Evolutionary conservation across 2,329 filamentous ascomycete species (phyloP).

Genomic region (Calcarisporium arbuscula): DNA sequence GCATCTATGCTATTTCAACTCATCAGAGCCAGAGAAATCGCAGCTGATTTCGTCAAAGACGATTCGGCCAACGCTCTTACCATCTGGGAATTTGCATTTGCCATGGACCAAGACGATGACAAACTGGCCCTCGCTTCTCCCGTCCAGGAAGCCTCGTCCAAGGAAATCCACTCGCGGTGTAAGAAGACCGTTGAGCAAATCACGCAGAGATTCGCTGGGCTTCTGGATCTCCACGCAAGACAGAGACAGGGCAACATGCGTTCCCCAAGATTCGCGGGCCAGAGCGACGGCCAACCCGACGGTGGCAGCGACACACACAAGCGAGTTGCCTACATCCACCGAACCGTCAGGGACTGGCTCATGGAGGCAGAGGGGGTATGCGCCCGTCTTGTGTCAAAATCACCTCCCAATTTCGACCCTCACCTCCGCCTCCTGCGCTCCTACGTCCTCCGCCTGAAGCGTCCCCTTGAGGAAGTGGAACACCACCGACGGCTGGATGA

Average conservation of each 20-base stretch:
- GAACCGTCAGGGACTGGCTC: conserved; percentile 28
- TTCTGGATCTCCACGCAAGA: conserved; percentile 18
- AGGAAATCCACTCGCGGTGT: conserved; percentile 14
- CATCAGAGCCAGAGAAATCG: conserved; percentile 22
- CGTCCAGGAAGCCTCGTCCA: conserved; percentile 15
- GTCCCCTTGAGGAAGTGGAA: conserved; percentile 25
- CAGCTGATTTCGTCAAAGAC: conserved; percentile 25
- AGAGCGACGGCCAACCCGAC: conserved; percentile 7
- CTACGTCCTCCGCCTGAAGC: conserved; percentile 25
- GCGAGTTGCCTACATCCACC: conserved; percentile 26
- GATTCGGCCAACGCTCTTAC: conserved; percentile 23
- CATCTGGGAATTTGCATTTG: conserved; percentile 27
- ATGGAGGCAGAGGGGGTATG: conserved; percentile 17
- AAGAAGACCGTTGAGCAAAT: conserved; percentile 10
- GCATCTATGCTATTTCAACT: conserved; percentile 22
- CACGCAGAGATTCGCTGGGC: conserved; percentile 15
- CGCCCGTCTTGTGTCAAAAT: conserved; percentile 7
- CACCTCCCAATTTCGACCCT: conserved; percentile 17
- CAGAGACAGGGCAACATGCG: conserved; percentile 11
- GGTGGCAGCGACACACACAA: too few relatives aligned
- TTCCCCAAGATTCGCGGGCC: conserved; percentile 7
- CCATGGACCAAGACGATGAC: conserved; percentile 16
- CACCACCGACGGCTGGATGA: conserved; percentile 30
- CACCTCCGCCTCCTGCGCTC: conserved; percentile 26
- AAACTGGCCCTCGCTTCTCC: conserved; percentile 6